These are phyloP conservation scores for Codiaeum variegatum DNA, from an alignment of 441 rosid genomes.

Conservation along the genomic window DNA sequence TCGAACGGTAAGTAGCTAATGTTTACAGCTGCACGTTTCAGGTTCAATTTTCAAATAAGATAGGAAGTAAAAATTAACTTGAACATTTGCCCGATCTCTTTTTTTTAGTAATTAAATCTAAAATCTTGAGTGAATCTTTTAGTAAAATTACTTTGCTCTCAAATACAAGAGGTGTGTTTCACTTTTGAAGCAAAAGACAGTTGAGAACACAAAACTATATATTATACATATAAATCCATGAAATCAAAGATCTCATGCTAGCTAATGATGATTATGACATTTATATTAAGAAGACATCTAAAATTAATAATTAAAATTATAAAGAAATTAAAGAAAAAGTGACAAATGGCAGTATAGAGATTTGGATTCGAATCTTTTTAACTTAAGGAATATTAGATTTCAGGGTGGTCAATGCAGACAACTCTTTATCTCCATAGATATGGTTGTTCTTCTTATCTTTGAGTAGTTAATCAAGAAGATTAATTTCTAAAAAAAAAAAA, in stretches of 20 bases:
- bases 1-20: too few relatives aligned
- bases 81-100: too few relatives aligned
- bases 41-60: too few relatives aligned
- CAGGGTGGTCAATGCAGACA: slow-evolving; percentile 8
- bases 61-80: too few relatives aligned
- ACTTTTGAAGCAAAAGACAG: background rate
- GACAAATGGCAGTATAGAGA: background rate
- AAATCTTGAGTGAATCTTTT: too few relatives aligned
- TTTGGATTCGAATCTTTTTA: background rate
- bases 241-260: background rate
- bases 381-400: background rate
- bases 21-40: too few relatives aligned
- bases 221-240: background rate
- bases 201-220: background rate
- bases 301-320: background rate
- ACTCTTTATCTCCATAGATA: slow-evolving; percentile 11
- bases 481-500: too few relatives aligned
- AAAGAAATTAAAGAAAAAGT: background rate
- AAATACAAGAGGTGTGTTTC: background rate
- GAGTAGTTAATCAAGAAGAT: background rate
- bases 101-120: too few relatives aligned
- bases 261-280: background rate
- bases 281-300: background rate
- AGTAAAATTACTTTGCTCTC: background rate
- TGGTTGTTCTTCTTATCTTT: background rate